Percentiles rank a stretch among this genome's conserved stretches.
These are phyloP conservation scores for Heliosperma pusillum DNA, from an alignment of 148 eudicot genomes.

Conservation along the genomic window DNA sequence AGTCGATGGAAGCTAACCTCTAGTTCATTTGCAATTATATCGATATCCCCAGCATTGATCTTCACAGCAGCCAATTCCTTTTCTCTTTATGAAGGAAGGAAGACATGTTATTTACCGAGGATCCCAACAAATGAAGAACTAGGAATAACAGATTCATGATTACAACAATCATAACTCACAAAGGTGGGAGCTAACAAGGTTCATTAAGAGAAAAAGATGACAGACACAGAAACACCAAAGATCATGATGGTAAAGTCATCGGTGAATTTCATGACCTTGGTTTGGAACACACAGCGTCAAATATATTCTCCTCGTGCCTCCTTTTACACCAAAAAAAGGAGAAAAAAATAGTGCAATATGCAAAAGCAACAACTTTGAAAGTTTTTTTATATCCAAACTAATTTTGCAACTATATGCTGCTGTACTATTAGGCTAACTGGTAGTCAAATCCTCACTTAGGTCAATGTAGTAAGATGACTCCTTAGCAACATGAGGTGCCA, in stretches of 20 bases:
- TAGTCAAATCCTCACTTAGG: not conserved
- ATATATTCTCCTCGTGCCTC: not conserved
- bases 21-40: conserved; percentile 84
- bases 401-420: not conserved
- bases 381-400: not conserved
- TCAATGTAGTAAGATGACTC: too few relatives aligned
- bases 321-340: not conserved
- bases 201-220: not conserved
- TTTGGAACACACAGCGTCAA: not conserved
- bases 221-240: not conserved
- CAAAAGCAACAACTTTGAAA: not conserved
- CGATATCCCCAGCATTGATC: conserved; percentile 83
- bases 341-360: not conserved
- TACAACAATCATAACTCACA: not conserved
- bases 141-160: not conserved
- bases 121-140: too few relatives aligned
- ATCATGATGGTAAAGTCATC: too few relatives aligned
- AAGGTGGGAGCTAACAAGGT: too few relatives aligned
- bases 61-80: conserved; percentile 93
- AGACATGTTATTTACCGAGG: not conserved
- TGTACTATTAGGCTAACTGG: not conserved
- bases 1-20: conserved; percentile 48
- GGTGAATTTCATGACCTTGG: too few relatives aligned
- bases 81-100: conserved; percentile 42
- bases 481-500: too few relatives aligned